These are phyloP conservation scores for Dalbergia cochinchinensis DNA, from an alignment of 306 rosid species.

Conservation along the genomic window DNA sequence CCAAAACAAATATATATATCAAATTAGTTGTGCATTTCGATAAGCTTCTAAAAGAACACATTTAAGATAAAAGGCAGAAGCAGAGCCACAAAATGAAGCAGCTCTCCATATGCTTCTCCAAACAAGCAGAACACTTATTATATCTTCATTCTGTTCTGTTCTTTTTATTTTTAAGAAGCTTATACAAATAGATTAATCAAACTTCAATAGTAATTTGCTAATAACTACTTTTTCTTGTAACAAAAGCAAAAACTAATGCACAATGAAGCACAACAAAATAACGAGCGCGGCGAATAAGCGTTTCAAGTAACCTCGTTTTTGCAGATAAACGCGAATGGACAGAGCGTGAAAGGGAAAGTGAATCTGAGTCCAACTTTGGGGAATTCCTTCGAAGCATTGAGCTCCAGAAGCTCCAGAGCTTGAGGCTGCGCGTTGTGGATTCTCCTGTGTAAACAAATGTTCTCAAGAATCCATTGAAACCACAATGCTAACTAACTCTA, in stretches of 20 bases:
- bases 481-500: background rate
- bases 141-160: background rate
- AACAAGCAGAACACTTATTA: background rate
- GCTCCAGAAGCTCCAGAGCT: slow-evolving; percentile 73
- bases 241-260: background rate
- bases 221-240: too few species aligned
- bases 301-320: slow-evolving; percentile 63
- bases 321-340: slow-evolving; percentile 70
- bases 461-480: background rate
- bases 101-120: background rate
- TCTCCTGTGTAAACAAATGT: slow-evolving; percentile 58
- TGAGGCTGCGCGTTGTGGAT: slow-evolving; percentile 73
- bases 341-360: slow-evolving; percentile 72
- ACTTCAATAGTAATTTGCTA: background rate
- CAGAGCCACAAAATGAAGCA: background rate
- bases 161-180: too few species aligned
- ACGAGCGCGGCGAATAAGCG: background rate
- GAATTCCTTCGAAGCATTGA: slow-evolving; percentile 67
- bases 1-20: background rate
- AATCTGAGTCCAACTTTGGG: slow-evolving; percentile 74
- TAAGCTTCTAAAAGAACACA: background rate
- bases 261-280: background rate
- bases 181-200: background rate
- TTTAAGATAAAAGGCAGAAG: background rate
- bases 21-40: background rate